Conservation (phyloP, 139 green algal species). For the Micractinium conductrix region DNA sequence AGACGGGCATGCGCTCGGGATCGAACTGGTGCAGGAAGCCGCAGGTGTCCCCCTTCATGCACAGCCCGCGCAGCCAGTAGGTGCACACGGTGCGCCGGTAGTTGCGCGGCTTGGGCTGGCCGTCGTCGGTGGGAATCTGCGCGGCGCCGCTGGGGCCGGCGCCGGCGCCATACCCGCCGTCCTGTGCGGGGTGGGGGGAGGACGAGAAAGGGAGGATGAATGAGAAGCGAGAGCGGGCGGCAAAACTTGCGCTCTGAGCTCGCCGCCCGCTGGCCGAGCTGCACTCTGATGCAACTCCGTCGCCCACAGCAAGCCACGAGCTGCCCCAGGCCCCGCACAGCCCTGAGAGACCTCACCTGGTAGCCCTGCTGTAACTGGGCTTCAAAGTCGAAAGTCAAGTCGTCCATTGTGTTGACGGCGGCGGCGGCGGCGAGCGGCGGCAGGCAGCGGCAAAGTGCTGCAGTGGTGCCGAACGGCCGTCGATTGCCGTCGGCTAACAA, state of each 20-base stretch:
- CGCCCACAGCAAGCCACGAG: too few species aligned
- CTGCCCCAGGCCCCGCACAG: too few species aligned
- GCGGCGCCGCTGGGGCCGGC: not conserved
- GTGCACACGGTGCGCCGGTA: slow-evolving; percentile 94
- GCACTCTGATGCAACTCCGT: too few species aligned
- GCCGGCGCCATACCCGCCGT: not conserved
- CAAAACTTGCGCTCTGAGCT: not conserved
- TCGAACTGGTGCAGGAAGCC: slow-evolving; percentile 98
- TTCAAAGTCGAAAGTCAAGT: slow-evolving; percentile 85
- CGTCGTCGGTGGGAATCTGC: not conserved
- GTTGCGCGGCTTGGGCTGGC: slow-evolving; percentile 33
- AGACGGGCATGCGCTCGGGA: slow-evolving; percentile 86
- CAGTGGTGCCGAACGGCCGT: too few species aligned
- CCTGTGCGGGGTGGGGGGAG: not conserved
- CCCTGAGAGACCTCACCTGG: slow-evolving; percentile 35
- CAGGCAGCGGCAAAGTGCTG: too few species aligned
- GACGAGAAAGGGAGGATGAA: not conserved
- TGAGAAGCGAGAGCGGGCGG: not conserved
- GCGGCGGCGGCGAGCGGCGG: too few species aligned
- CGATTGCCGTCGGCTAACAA: too few species aligned
- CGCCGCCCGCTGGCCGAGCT: too few species aligned
- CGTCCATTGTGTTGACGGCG: slow-evolving; percentile 22
- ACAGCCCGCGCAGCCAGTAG: slow-evolving; percentile 96
- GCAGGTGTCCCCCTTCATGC: slow-evolving; percentile 97
- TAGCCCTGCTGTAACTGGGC: slow-evolving; percentile 12